Conservation (phyloP, 352 stramenopile species). For the Peronospora belbahrii region DNA sequence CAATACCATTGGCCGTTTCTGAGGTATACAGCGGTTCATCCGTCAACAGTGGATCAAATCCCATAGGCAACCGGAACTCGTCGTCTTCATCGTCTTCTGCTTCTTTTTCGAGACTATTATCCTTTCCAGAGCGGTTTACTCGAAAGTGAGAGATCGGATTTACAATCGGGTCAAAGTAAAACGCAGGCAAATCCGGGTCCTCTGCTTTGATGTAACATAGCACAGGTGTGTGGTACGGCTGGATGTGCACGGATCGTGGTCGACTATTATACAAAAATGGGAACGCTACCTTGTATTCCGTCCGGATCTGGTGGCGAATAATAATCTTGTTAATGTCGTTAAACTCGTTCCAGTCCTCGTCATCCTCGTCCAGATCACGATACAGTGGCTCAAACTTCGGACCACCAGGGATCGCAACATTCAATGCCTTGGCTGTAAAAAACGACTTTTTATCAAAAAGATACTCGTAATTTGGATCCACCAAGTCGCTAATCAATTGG, state of each 20-base stretch:
- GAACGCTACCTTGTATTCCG: conserved; percentile 99
- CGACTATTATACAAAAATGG: conserved; percentile 99
- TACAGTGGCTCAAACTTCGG: conserved; percentile 99
- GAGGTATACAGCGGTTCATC: conserved; percentile 92
- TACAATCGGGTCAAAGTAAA: conserved; percentile 96
- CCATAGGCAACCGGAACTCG: conserved; percentile 83
- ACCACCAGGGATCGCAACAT: conserved; percentile 97
- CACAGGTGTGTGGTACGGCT: conserved; percentile 94
- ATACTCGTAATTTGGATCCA: conserved; percentile 95
- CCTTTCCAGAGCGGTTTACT: conserved; percentile 60
- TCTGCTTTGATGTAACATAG: conserved; percentile 96
- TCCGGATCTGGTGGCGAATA: conserved; percentile 97
- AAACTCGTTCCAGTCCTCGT: conserved; percentile 99
- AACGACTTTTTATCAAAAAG: conserved; percentile 95
- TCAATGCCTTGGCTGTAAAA: conserved; percentile 99
- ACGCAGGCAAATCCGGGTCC: conserved; percentile 92
- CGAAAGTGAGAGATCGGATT: conserved; percentile 96
- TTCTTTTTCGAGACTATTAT: conserved; percentile 24
- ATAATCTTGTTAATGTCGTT: conserved; percentile 99
- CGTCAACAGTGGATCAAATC: conserved; percentile 87
- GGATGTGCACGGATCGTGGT: conserved; percentile 91
- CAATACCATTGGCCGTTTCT: conserved; percentile 94
- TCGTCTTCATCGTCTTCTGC: conserved; percentile 80
- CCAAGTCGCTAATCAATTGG: conserved; percentile 94
- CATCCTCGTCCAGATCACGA: conserved; percentile 95